These are phyloP conservation scores for Apiospora aurea DNA, from an alignment of 2,329 filamentous ascomycete genomes.

Conservation along the genomic window DNA sequence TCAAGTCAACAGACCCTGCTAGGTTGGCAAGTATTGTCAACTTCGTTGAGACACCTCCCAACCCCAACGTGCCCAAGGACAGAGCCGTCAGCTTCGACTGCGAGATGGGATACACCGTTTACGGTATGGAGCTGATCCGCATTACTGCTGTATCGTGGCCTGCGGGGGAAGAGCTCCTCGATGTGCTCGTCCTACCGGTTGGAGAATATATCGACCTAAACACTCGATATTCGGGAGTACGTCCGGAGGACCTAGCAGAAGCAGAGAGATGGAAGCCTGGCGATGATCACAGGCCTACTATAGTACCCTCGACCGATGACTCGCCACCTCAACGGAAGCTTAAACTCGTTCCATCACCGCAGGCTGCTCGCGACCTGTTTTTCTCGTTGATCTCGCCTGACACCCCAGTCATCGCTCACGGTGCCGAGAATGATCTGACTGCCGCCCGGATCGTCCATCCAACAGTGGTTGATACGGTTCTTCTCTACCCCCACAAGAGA, in stretches of 20 bases:
- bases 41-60: constrained; percentile 79
- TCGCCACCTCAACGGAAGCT: constrained; percentile 54
- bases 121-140: constrained; percentile 88
- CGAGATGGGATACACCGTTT: constrained; percentile 95
- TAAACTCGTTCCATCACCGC: constrained; percentile 78
- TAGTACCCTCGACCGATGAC: constrained; percentile 33
- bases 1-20: constrained; percentile 80
- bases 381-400: constrained; percentile 76
- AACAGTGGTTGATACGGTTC: constrained; percentile 82
- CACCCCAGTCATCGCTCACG: constrained; percentile 90
- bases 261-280: constrained; percentile 64
- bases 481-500: constrained; percentile 80
- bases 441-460: constrained; percentile 84
- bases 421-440: constrained; percentile 95
- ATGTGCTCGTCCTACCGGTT: constrained; percentile 83
- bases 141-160: constrained; percentile 92
- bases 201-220: constrained; percentile 91
- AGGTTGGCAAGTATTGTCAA: constrained; percentile 80
- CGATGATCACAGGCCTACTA: constrained; percentile 37
- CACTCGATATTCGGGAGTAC: constrained; percentile 89
- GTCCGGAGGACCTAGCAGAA: constrained; percentile 74
- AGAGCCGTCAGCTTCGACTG: constrained; percentile 89
- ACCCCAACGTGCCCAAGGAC: constrained; percentile 55
- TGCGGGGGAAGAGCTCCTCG: constrained; percentile 74
- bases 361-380: constrained; percentile 76